These are phyloP conservation scores for Cardamine occulta DNA, from an alignment of 345 rosid genomes.

Conservation along the genomic window DNA sequence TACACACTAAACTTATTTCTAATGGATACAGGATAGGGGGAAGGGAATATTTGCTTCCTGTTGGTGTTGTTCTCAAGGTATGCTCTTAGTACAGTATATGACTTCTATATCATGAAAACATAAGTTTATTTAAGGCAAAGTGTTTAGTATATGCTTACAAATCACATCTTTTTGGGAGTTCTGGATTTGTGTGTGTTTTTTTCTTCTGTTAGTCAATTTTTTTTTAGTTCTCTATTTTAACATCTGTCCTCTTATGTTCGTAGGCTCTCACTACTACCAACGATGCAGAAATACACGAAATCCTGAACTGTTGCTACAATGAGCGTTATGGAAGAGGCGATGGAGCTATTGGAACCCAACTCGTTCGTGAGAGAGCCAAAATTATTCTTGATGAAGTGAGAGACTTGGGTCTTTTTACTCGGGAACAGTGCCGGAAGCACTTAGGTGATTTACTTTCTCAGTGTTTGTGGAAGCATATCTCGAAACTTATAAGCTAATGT, in stretches of 20 bases:
- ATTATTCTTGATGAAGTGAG: conserved; percentile 88
- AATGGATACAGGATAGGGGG: conserved; percentile 72
- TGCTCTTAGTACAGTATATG: conserved; percentile 21
- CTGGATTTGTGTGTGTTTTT: background rate
- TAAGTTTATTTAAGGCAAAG: background rate
- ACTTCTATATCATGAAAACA: background rate
- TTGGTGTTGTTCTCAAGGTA: conserved; percentile 89
- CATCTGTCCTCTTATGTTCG: conserved; percentile 28
- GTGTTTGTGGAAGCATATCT: conserved; percentile 11
- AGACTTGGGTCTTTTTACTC: conserved; percentile 69
- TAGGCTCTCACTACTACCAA: conserved; percentile 82
- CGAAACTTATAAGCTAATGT: conserved; percentile 30
- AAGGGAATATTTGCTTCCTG: conserved; percentile 89
- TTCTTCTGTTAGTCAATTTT: background rate
- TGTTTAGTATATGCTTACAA: conserved; percentile 2
- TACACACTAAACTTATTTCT: conserved; percentile 30
- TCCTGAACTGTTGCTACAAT: conserved; percentile 62
- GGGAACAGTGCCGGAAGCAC: conserved; percentile 73
- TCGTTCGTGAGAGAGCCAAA: conserved; percentile 82
- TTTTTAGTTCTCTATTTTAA: background rate
- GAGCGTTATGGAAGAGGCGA: conserved; percentile 60
- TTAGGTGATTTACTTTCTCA: conserved; percentile 57
- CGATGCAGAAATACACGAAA: conserved; percentile 77
- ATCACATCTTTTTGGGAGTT: background rate
- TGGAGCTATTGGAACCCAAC: conserved; percentile 86